Evolutionary conservation across 2,329 filamentous ascomycete species (phyloP), one percentile per base, ranked within the genome.

Genomic region (Xylariaceae sp.): DNA sequence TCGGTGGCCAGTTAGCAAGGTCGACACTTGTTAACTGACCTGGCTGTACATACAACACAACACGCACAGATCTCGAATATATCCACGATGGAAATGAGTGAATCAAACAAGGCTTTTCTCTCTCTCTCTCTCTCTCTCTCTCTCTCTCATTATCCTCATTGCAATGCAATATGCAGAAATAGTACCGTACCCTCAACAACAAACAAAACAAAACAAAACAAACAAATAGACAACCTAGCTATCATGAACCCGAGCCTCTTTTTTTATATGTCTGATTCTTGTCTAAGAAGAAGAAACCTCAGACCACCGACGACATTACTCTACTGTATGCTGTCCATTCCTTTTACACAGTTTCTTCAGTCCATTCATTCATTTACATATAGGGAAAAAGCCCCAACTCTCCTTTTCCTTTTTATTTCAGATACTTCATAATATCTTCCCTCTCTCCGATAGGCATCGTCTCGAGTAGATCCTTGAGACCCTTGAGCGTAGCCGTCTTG

Each of bases 401-500:
- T 19, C 19, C 19, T 19, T 19, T 19, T 19, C 19, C 4, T n/a
- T 40, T 50, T 66, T 74, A 77, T 62, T 74, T 70, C 53, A 84
- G 67, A 62, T 77, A 83, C 70, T 80, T 76, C 57, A 96, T 77
- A 51, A 95, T 80, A 72, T 88, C 83, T 73, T 96, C 91, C 71
- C 90, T 88, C 79, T 99, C 91, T 61, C 83, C 84, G 49, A 91
- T 87, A 19, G 91, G 90, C 76, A 99, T 83, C 71, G 92, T 91
- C 65, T 87, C 85, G 64, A 97, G 74, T 60, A 95, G 83, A 63
- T 92, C 87, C 66, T 90, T 85, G 27, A 99, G 85, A 66, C 94
- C 92, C 79, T 88, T 91, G 69, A 95, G 81, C 50, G 85, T 80
- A 6, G 89, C 86, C 63, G 90, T 82, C 67, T 76, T 76, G 63